Base-by-base conservation (phyloP, 73 alveolate genomes). In the Urostyla sp. region DNA sequence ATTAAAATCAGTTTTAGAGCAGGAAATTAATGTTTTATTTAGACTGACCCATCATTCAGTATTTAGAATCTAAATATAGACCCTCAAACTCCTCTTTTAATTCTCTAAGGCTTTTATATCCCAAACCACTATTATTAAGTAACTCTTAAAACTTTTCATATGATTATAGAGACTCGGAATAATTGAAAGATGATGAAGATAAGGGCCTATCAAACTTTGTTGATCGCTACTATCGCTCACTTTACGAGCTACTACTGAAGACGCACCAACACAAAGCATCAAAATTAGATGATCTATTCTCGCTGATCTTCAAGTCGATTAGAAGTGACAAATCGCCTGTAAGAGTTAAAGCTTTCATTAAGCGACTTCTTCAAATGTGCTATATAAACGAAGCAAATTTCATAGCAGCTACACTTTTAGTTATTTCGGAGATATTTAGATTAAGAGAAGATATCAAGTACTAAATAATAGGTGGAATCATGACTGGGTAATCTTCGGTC, bases 151-250 rank as follows among this genome's bases (percentile, higher is more conserved):
- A n/a, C n/a, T n/a, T n/a, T n/a, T n/a, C n/a, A n/a, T n/a, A n/a
- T n/a, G n/a, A n/a, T n/a, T n/a, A n/a, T n/a, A n/a, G n/a, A n/a
- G n/a, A n/a, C n/a, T n/a, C n/a, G n/a, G n/a, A n/a, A n/a, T n/a
- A n/a, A n/a, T n/a, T n/a, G n/a, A n/a, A 63, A 48, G 79, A 37
- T 18, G 67, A 26, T 30, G 32, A 44, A 16, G 58, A 55, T 6
- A 18, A 20, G n/a, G 16, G 21, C 24, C 44, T 49, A 6, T 73
- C 72, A 49, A 74, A 55, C 59, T 80, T 90, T n/a, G 45, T 66
- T 15, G 98, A 93, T 55, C 67, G 98, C 84, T 95, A 81, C 81
- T 95, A 95, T 75, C 82, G 95, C 50, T 56, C 97, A n/a, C 92
- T 95, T 36, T 95, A 95, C 67, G 97, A 95, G 45, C 48, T 93